Percentiles rank a stretch among this genome's conserved stretches.
phyloP scores from a whole-genome alignment of 768 basidiomycete species.

The Lactarius vividus region DNA sequence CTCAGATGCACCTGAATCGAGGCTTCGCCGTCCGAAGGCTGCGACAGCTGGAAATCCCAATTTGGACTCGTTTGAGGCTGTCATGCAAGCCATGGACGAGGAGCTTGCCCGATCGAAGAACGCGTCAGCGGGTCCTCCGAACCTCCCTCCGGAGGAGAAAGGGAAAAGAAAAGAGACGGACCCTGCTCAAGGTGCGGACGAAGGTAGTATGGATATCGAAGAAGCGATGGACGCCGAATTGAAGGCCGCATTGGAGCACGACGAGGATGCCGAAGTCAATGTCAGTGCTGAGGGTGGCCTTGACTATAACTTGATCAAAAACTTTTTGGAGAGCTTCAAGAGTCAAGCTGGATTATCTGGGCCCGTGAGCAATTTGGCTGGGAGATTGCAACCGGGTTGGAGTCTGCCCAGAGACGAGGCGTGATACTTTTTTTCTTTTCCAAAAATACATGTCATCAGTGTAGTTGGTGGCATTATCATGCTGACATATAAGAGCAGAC shows the following conservation, averaged over 20 bases:
- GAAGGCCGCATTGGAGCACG: constrained; percentile 54
- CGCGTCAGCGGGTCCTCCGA: neutral
- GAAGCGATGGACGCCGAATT: constrained; percentile 90
- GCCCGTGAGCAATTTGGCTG: constrained; percentile 87
- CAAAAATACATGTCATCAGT: neutral
- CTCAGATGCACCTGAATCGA: constrained; percentile 2
- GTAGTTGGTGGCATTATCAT: neutral
- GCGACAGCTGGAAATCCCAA: constrained; percentile 57
- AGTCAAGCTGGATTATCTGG: constrained; percentile 87
- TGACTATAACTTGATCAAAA: constrained; percentile 93
- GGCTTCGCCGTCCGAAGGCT: constrained; percentile 26
- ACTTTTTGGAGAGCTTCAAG: constrained; percentile 95
- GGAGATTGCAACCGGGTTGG: constrained; percentile 77
- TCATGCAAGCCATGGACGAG: constrained; percentile 94
- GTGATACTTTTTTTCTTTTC: neutral
- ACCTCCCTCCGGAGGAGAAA: constrained; percentile 32
- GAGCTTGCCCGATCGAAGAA: constrained; percentile 55
- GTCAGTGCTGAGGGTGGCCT: constrained; percentile 46
- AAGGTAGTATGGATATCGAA: constrained; percentile 64
- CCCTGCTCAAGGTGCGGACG: constrained; percentile 40
- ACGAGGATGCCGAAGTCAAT: constrained; percentile 54
- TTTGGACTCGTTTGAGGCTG: constrained; percentile 89
- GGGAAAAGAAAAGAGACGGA: constrained; percentile 40
- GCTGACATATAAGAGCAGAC: neutral
- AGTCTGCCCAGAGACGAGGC: constrained; percentile 64